Conservation (phyloP, 2,329 filamentous ascomycete genomes). For the Clarireedia paspali region DNA sequence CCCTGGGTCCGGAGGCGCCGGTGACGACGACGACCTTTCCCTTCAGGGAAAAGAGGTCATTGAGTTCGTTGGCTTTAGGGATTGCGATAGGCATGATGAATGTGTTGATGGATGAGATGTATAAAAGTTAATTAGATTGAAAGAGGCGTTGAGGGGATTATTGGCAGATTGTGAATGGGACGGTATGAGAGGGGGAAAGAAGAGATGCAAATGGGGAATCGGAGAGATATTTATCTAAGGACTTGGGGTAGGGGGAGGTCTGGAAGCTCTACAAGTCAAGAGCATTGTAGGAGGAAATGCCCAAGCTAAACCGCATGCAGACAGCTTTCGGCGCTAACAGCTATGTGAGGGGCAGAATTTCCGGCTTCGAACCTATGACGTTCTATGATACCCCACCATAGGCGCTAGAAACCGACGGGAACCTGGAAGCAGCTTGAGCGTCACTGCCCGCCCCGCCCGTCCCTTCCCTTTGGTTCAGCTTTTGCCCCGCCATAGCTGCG, state of each 20-base stretch:
- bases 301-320: background rate
- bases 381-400: background rate
- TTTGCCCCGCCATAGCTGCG: too few relatives aligned
- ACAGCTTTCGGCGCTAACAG: background rate
- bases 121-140: background rate
- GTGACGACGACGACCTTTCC: conserved; percentile 57
- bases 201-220: background rate
- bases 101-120: background rate
- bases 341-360: background rate
- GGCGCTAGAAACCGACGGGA: too few relatives aligned
- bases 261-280: too few relatives aligned
- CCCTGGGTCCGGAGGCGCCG: conserved; percentile 55
- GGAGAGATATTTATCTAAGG: background rate
- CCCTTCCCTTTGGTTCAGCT: too few relatives aligned
- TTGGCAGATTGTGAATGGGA: background rate
- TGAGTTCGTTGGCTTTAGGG: conserved; percentile 49
- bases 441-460: too few relatives aligned
- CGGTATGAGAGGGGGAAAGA: background rate
- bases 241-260: too few relatives aligned
- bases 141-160: background rate
- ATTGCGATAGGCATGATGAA: conserved; percentile 47
- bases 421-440: too few relatives aligned
- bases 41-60: conserved; percentile 53
- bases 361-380: background rate
- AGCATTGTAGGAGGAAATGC: background rate